Percentiles rank a stretch among this genome's conserved stretches.
These are phyloP conservation scores for Tagetes patula DNA, from an alignment of 129 eudicot species.

Conservation along the genomic window DNA sequence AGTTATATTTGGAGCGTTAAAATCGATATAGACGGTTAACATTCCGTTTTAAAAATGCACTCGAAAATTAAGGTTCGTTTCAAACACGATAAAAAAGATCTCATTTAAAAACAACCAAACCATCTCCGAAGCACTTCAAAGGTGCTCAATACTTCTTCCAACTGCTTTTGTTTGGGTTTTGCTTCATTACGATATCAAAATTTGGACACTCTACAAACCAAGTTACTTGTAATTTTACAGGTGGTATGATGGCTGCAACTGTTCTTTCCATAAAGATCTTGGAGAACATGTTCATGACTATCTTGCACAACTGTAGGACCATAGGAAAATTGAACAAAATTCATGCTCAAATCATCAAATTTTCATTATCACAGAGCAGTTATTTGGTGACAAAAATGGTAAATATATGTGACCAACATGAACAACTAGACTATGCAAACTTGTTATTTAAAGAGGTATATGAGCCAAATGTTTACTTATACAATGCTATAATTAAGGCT, in stretches of 20 bases:
- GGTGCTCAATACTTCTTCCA: no score
- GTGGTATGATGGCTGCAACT: not conserved
- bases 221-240: not conserved
- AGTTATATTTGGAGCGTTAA: no score
- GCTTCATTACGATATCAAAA: no score
- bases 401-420: constrained; percentile 9
- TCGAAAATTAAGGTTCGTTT: no score
- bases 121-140: no score
- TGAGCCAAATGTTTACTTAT: constrained; percentile 9
- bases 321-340: not conserved
- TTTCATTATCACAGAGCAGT: constrained; percentile 8
- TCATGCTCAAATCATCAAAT: constrained; percentile 10
- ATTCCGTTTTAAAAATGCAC: no score
- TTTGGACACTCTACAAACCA: no score
- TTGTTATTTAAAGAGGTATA: constrained; percentile 10
- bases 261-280: constrained; percentile 4
- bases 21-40: no score
- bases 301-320: constrained; percentile 1
- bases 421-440: not conserved
- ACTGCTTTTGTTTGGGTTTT: no score
- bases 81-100: no score
- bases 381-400: constrained; percentile 8
- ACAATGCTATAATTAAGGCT: constrained; percentile 13
- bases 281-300: constrained; percentile 17
- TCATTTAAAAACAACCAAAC: no score